Conservation (phyloP, 75 land plant genomes). For the Sequoia sempervirens region DNA sequence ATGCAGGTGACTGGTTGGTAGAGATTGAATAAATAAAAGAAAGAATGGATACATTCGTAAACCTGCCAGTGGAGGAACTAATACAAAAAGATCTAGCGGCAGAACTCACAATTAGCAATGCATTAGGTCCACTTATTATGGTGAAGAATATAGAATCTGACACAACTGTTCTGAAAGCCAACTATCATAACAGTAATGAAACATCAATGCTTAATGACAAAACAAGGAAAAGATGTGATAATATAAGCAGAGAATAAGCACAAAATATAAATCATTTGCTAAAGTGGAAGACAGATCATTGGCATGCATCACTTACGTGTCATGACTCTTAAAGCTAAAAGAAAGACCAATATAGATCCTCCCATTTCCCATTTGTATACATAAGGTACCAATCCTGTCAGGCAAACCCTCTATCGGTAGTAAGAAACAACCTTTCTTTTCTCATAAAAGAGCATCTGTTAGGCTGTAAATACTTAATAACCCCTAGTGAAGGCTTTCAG, state of each 20-base stretch:
- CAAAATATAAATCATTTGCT: neutral
- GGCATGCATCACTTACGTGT: neutral
- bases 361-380: neutral
- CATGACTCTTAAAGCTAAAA: neutral
- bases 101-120: too few species aligned
- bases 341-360: neutral
- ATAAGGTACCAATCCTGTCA: neutral
- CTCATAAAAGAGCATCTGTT: neutral
- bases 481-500: neutral
- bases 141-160: too few species aligned
- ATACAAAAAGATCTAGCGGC: too few species aligned
- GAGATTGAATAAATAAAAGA: too few species aligned
- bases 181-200: too few species aligned
- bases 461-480: neutral
- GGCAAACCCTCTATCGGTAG: neutral
- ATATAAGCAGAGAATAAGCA: neutral
- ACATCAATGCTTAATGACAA: too few species aligned
- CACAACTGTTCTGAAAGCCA: too few species aligned
- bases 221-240: too few species aligned
- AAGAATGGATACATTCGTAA: too few species aligned
- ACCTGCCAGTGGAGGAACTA: too few species aligned
- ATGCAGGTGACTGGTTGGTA: too few species aligned
- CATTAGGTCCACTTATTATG: too few species aligned
- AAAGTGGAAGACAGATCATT: neutral
- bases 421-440: neutral